phyloP scores from a whole-genome alignment of 2,329 filamentous ascomycete genomes.

The Colletotrichum liaoningense region DNA sequence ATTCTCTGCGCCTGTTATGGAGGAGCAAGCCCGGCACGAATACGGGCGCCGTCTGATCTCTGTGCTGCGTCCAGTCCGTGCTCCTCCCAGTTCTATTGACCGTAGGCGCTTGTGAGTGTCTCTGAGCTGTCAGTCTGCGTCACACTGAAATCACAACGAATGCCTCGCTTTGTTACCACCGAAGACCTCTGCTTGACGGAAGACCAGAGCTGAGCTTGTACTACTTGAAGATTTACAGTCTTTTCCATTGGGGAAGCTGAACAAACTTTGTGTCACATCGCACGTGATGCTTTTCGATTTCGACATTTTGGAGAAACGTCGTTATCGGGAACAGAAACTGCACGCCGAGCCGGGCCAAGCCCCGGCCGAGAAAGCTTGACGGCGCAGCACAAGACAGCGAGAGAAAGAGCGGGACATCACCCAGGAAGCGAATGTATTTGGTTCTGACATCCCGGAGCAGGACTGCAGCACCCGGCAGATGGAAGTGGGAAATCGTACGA shows the following conservation, averaged over 20 bases:
- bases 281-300: background rate
- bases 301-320: background rate
- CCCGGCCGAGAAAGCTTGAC: constrained; percentile 19
- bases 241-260: background rate
- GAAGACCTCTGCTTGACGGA: background rate
- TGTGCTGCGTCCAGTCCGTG: constrained; percentile 1
- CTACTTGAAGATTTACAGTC: background rate
- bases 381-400: background rate
- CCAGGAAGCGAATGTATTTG: background rate
- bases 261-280: background rate
- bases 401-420: background rate
- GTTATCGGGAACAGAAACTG: background rate
- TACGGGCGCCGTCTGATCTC: constrained; percentile 7
- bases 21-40: background rate
- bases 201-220: background rate
- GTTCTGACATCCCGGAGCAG: background rate
- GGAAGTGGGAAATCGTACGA: background rate
- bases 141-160: background rate
- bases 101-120: background rate
- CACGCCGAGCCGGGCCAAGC: constrained; percentile 22
- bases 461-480: background rate
- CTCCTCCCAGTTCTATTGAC: background rate
- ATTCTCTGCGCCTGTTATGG: background rate
- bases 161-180: background rate
- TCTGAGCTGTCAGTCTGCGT: background rate